phyloP scores from a whole-genome alignment of 2,329 filamentous ascomycete species.

The Trichoderma sp. region DNA sequence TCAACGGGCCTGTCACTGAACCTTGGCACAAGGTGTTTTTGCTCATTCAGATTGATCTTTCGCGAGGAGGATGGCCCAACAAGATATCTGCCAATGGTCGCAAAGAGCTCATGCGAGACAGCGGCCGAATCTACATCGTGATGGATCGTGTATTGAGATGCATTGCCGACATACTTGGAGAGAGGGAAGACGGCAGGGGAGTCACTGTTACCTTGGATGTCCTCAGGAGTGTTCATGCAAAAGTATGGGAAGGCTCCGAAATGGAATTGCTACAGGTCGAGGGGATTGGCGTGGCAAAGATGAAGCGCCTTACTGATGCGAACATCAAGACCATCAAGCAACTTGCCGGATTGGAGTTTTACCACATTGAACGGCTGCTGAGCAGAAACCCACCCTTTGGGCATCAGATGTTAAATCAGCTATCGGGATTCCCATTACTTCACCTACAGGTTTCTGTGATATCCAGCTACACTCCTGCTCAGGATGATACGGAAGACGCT shows the following conservation, averaged over 20 bases:
- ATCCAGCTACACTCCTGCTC: conserved; percentile 13
- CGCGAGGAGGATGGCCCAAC: conserved; percentile 58
- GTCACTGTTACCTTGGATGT: conserved; percentile 72
- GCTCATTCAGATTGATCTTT: conserved; percentile 69
- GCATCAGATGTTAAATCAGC: conserved; percentile 60
- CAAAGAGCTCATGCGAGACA: conserved; percentile 35
- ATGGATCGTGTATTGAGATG: conserved; percentile 39
- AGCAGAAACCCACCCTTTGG: conserved; percentile 84
- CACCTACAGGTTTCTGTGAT: conserved; percentile 40
- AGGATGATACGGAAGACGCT: background rate
- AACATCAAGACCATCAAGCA: conserved; percentile 69
- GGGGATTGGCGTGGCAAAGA: conserved; percentile 70
- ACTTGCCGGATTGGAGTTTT: conserved; percentile 64
- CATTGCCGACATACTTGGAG: conserved; percentile 39
- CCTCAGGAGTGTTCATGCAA: conserved; percentile 70
- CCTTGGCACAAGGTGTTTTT: conserved; percentile 74
- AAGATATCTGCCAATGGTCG: conserved; percentile 40
- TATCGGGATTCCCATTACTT: conserved; percentile 68
- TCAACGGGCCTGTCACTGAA: conserved; percentile 47
- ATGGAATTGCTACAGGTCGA: conserved; percentile 81
- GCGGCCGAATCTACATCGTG: conserved; percentile 32
- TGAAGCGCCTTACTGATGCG: conserved; percentile 69
- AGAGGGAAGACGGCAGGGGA: conserved; percentile 59
- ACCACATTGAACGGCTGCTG: conserved; percentile 72
- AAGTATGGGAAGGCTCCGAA: conserved; percentile 77